Evolutionary conservation across 106 monocot species (phyloP), one percentile per base, ranked within the genome.

Genomic region (Platanthera zijinensis): DNA sequence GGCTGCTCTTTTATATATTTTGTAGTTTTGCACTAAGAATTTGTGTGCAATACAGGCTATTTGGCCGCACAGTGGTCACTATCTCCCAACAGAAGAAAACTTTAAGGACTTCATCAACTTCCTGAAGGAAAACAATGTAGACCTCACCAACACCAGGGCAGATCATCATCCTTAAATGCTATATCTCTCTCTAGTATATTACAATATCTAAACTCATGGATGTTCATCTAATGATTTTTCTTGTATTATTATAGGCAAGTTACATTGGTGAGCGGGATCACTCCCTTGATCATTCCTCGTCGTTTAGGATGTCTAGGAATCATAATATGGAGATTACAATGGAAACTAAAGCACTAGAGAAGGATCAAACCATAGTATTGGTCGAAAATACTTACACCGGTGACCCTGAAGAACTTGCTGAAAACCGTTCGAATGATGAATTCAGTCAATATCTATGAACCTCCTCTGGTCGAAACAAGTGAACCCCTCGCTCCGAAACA

Each of bases 51-150:
- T 67, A 59, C 67, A 87, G 89, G 86, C 89, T 52, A 72, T 86
- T 14, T 87, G 86, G 86, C 86, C 86, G 14, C 74, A 87, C 78
- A 87, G 86, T 53, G 83, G 86, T 19, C 86, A 87, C 51, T 87
- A 87, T 71, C 81, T 78, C 3, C 86, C 86, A 12, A 87, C 86
- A 32, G 78, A 84, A 72, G 86, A 87, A 51, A 83, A 87, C 21
- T 87, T 87, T 72, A 76, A 78, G 48, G 86, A 80, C 52, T 81
- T 87, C 32, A 72, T 84, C 52, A 78, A 68, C 73, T 87, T 84
- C 71, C 80, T 87, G 21, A 14, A 75, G 46, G 83, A 87, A 19
- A 77, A 87, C 71, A 75, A 81, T 71, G 86, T 87, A 18, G 83
- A 87, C 53, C 80, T 87, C 77, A 84, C 66, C 12, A 51, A 87